Evolutionary conservation across 2,329 filamentous ascomycete species (phyloP).

Genomic region (Fusarium pilosicola): DNA sequence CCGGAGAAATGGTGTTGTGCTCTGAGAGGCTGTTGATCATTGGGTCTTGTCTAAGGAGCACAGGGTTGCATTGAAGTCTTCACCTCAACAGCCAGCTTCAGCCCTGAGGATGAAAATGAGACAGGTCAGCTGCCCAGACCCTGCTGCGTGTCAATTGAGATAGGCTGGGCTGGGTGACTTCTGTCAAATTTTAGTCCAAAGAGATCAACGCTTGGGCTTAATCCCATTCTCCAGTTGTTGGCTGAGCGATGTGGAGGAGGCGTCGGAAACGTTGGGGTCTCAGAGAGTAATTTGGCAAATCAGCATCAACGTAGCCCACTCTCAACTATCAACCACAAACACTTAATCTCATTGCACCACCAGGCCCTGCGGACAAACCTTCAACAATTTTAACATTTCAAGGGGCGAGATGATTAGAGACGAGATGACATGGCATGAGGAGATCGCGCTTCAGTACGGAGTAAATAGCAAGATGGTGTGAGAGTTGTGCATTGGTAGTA

Average conservation of each 20-base stretch:
- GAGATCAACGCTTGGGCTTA: conserved; percentile 9
- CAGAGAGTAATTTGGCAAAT: conserved; percentile 29
- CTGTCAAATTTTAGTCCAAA: conserved; percentile 16
- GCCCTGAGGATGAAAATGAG: conserved; percentile 24
- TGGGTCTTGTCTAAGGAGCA: conserved; percentile 15
- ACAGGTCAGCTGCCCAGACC: conserved; percentile 33
- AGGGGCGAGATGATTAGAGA: neutral
- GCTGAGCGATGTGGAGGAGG: conserved; percentile 40
- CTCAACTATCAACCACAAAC: neutral
- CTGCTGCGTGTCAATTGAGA: conserved; percentile 28
- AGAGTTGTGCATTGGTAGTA: conserved; percentile 3
- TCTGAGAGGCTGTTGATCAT: conserved; percentile 2
- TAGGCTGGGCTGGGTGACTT: conserved; percentile 5
- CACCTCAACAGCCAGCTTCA: conserved; percentile 19
- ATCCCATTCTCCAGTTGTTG: conserved; percentile 31
- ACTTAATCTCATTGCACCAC: neutral
- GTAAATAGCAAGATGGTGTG: neutral
- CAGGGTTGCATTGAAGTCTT: conserved; percentile 17
- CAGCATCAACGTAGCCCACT: conserved; percentile 19
- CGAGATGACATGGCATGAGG: conserved; percentile 3
- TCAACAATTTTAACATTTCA: neutral
- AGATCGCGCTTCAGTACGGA: neutral
- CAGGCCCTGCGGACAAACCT: neutral
- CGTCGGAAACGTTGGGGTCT: conserved; percentile 42
- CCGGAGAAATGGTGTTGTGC: conserved; percentile 4